These are phyloP conservation scores for Solanum appendiculatum DNA, from an alignment of 257 asterid species.

Conservation along the genomic window DNA sequence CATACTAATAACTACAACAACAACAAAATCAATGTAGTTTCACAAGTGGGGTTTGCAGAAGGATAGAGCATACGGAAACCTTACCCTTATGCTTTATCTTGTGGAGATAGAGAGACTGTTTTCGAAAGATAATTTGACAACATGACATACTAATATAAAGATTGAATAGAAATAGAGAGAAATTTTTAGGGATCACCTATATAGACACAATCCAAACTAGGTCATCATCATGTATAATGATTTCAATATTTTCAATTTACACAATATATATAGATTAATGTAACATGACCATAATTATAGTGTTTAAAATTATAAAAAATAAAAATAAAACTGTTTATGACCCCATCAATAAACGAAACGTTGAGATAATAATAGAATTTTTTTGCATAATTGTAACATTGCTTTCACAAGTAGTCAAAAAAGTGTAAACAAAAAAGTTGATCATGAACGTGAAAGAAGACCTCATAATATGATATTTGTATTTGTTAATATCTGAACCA, in stretches of 20 bases:
- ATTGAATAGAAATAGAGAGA: not conserved
- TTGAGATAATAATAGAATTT: not conserved
- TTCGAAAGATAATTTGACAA: not conserved
- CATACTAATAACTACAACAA: too few relatives aligned
- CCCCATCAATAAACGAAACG: not conserved
- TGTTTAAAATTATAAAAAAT: not conserved
- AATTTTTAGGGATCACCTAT: not conserved
- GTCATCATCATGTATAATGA: not conserved
- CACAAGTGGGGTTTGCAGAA: not conserved
- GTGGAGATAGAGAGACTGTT: rapidly evolving
- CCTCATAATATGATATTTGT: not conserved
- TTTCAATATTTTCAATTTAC: not conserved
- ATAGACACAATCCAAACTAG: not conserved
- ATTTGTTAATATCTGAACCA: not conserved
- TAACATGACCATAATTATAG: not conserved
- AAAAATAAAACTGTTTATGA: not conserved
- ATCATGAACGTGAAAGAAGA: not conserved
- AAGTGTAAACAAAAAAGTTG: not conserved
- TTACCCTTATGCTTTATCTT: not conserved
- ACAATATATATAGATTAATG: not conserved
- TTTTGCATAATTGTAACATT: not conserved
- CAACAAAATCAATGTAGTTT: not conserved
- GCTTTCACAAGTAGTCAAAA: not conserved
- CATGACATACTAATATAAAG: not conserved
- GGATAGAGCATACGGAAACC: not conserved